These are phyloP conservation scores for Aspergillus clavatus DNA, from an alignment of 2,329 filamentous ascomycete species.

Conservation along the genomic window DNA sequence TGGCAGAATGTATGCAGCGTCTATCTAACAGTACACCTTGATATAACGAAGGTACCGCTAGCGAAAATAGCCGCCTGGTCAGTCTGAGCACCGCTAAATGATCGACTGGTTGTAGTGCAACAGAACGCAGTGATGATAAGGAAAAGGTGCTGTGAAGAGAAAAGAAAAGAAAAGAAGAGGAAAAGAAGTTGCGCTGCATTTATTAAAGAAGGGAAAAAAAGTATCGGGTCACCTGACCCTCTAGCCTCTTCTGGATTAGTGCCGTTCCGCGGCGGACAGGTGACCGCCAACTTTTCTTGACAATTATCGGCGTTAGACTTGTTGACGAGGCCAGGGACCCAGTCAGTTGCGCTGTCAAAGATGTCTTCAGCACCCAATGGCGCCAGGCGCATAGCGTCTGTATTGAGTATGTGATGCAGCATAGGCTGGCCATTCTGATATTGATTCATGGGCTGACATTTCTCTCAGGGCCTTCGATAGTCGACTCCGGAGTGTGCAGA, in stretches of 20 bases:
- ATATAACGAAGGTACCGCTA: conserved; percentile 78
- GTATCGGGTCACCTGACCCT: conserved; percentile 19
- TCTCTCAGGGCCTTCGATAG: conserved; percentile 31
- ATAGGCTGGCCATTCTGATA: not conserved
- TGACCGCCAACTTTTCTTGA: conserved; percentile 39
- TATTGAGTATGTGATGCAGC: conserved; percentile 32
- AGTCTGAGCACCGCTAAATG: conserved; percentile 89
- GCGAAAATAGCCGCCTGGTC: conserved; percentile 87
- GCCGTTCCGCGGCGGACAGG: conserved; percentile 18
- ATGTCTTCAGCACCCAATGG: conserved; percentile 42
- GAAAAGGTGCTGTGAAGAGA: conserved; percentile 64
- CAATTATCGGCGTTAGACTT: conserved; percentile 15
- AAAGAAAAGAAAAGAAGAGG: conserved; percentile 29
- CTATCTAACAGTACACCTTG: conserved; percentile 97
- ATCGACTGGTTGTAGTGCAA: conserved; percentile 71
- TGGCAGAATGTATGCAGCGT: conserved; percentile 67
- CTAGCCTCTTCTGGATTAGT: conserved; percentile 27
- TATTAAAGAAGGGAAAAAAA: conserved; percentile 21
- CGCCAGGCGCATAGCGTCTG: conserved; percentile 36
- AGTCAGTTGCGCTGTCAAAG: conserved; percentile 14
- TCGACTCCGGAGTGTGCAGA: conserved; percentile 40
- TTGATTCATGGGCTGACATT: conserved; percentile 10
- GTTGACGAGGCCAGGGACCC: conserved; percentile 16
- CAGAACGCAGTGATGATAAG: conserved; percentile 89
- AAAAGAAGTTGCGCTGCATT: conserved; percentile 9